Conservation (phyloP, 495 filamentous ascomycete genomes). For the Rostrohypoxylon terebratum region DNA sequence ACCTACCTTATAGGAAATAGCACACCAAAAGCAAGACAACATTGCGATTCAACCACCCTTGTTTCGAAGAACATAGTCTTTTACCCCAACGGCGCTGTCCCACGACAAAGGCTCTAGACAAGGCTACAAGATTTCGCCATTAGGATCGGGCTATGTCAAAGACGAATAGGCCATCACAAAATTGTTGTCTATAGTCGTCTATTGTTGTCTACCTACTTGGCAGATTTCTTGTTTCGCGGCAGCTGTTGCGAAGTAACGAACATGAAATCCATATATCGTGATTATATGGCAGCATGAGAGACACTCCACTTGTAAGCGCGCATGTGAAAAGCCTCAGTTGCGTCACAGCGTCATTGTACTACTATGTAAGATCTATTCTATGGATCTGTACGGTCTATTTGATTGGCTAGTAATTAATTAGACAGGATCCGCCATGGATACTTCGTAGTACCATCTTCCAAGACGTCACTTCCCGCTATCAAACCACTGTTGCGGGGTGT, state of each 20-base stretch:
- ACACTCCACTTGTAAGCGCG: not conserved
- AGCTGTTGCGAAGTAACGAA: too few relatives aligned
- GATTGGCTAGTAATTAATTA: not conserved
- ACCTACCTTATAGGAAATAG: too few relatives aligned
- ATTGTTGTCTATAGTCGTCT: too few relatives aligned
- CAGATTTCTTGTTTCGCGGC: too few relatives aligned
- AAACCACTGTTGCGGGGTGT: constrained; percentile 5
- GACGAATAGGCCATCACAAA: not conserved
- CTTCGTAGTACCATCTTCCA: constrained; percentile 6
- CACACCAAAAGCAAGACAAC: not conserved
- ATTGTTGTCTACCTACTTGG: too few relatives aligned
- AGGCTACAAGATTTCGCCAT: not conserved
- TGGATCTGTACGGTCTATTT: too few relatives aligned
- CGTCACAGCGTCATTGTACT: constrained; percentile 1
- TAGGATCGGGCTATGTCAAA: not conserved
- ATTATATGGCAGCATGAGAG: not conserved
- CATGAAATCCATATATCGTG: not conserved
- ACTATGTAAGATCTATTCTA: too few relatives aligned
- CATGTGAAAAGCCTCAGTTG: constrained; percentile 21
- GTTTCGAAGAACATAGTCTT: too few relatives aligned
- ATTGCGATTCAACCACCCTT: too few relatives aligned
- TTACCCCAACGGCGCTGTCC: too few relatives aligned
- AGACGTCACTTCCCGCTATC: constrained; percentile 41
- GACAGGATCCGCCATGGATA: too few relatives aligned
- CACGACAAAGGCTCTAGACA: constrained; percentile 7